Conservation (phyloP, 108 stramenopile species). For the Poteriospumella lacustris region DNA sequence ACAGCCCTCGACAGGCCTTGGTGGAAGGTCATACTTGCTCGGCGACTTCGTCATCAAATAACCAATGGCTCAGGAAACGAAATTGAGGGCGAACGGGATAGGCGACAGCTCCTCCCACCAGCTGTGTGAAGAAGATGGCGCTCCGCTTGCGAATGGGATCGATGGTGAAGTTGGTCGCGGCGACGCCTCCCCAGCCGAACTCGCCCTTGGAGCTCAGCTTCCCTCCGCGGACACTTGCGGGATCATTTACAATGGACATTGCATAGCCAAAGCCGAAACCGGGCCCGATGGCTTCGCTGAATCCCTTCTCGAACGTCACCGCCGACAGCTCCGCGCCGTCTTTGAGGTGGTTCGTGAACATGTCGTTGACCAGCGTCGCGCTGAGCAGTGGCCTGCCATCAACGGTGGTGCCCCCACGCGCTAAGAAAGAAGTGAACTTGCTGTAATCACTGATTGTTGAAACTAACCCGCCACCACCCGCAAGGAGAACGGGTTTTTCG, state of each 20-base stretch:
- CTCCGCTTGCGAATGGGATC: slow-evolving; percentile 26
- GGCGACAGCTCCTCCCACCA: neutral
- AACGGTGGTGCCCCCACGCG: slow-evolving; percentile 23
- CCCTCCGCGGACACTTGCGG: neutral
- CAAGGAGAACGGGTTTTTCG: neutral
- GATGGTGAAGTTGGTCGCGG: slow-evolving; percentile 27
- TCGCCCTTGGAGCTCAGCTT: neutral
- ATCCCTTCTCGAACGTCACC: slow-evolving; percentile 11
- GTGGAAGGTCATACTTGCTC: too few species aligned
- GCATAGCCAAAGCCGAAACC: slow-evolving; percentile 37
- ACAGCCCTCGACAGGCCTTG: too few species aligned
- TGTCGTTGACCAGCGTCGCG: neutral
- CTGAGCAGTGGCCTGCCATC: slow-evolving; percentile 12
- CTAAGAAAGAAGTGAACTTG: slow-evolving; percentile 14
- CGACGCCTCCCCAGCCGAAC: slow-evolving; percentile 35
- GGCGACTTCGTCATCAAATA: neutral
- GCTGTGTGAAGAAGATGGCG: slow-evolving; percentile 36
- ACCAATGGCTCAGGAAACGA: neutral
- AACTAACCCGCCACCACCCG: slow-evolving; percentile 35
- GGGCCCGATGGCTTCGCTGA: neutral
- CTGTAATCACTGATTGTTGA: slow-evolving; percentile 34
- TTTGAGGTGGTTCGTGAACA: slow-evolving; percentile 20
- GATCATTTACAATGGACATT: neutral
- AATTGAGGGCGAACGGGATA: neutral
- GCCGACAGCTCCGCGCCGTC: neutral